Evolutionary conservation across 108 stramenopile genomes (phyloP), one percentile per base, ranked within the genome.

Genomic region (Pseudonitzschia multiseries): DNA sequence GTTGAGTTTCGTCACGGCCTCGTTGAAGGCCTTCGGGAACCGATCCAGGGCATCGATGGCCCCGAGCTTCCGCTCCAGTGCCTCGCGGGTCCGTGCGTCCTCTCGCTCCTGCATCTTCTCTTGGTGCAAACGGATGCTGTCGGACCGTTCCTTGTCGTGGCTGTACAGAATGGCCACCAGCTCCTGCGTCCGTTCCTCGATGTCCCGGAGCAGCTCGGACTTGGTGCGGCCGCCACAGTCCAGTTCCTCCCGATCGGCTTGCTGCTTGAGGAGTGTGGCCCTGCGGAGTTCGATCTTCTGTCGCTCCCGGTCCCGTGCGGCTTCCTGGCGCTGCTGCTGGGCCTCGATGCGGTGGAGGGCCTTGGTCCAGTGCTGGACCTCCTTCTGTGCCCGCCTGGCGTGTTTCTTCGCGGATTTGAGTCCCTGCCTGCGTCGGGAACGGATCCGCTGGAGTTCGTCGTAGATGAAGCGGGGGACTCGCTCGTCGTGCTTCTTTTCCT

Each of bases 41-140:
- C 61, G 61, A 41, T 82, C 77, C 2, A 81, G 42, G 4, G 81
- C 76, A 65, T 83, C 82, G 42, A 86, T 70, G 68, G 74, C 65
- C 50, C 77, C 41, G 46, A 80, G 53, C 61, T 77, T 81, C 2
- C 65, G 66, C 15, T 81, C 68, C 17, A 48, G 46, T 3, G 46
- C 46, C 46, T 18, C 12, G 17, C 46, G 46, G 46, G 17, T 21
- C 69, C 69, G 12, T 2, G 68, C 43, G 20, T 42, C 51, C 43
- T 68, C 36, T 1, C 29, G 33, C 27, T 70, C 67, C 52, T 52
- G 2, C 12, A 26, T 28, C 29, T 18, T 14, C 2, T 14, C 46
- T 2, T 2, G 1, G 46, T 14, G 17, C 46, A 14, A 18, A 21
- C 51, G 1, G 40, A 12, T 4, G 1, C 57, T 13, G 5, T 59